Base-by-base conservation (phyloP, 306 rosid genomes). In the Gastrolobium bilobum region DNA sequence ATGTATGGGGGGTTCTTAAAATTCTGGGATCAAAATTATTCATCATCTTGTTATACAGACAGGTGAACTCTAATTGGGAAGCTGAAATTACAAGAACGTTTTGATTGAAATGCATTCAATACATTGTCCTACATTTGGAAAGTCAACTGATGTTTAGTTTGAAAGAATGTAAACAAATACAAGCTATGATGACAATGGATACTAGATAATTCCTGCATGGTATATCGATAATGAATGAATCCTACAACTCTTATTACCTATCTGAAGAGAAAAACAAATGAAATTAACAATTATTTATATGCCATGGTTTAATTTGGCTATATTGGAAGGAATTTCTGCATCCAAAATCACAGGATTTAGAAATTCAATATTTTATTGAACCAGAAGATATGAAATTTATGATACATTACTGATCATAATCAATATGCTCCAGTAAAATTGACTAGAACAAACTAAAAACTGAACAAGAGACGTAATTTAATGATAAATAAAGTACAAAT, bases 281-380 rank as follows among this genome's bases (percentile, higher is more conserved):
- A 38, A 57, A 14, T 30, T 9, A 7, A 38, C 43, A 38, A 63
- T 37, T 33, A 10, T 4, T 20, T 1, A 2, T 0, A 30, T 8
- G 39, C 4, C 62, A 9, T 15, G 10, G 7, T 20, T 43, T 50
- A 40, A 35, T 38, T 56, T 73, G 30, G 43, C 67, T 57, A 7
- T 13, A 31, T 71, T 54, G 48, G 60, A 30, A 38, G 66, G 9
- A 57, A 31, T 73, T 56, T 73, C 14, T 34, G 35, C 10, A 73
- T 8, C 33, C 56, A 73, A 40, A 7, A 42, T 13, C 7, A 11
- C 40, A 40, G 6, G 26, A 20, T 20, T 20, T 20, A 20, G 26
- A 20, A 43, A 6, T 43, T 33, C 37, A 59, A 74, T 35, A 46
- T 33, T 74, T 59, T 59, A 31, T 7, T 35, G 30, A 13, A 33